Percentiles rank a stretch among this genome's conserved stretches.
Evolutionary conservation across 495 filamentous ascomycete species (phyloP).

Genomic region (Talaromyces proteolyticus): DNA sequence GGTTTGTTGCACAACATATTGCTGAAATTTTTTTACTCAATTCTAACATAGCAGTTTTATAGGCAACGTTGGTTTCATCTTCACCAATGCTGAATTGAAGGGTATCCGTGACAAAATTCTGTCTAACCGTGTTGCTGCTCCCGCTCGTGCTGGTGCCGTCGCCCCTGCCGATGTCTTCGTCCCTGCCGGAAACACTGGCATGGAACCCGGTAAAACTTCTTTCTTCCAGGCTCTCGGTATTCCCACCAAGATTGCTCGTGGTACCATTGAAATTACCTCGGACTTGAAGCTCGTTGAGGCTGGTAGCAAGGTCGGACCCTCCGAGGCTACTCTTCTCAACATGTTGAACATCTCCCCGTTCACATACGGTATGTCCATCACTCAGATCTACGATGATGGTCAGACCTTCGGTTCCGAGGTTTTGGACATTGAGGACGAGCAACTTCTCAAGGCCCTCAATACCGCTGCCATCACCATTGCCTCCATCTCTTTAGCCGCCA

Average conservation of each 20-base stretch:
- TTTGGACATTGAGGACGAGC: constrained; percentile 87
- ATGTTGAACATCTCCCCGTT: constrained; percentile 99
- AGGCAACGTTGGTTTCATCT: constrained; percentile 98
- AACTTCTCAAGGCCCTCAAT: constrained; percentile 80
- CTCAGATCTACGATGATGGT: constrained; percentile 93
- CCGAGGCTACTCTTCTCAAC: constrained; percentile 97
- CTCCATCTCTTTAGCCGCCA: constrained; percentile 79
- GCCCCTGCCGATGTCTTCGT: constrained; percentile 87
- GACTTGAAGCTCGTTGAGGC: constrained; percentile 97
- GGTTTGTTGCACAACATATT: constrained; percentile 30
- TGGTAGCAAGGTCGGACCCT: constrained; percentile 90
- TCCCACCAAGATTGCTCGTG: constrained; percentile 99
- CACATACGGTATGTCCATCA: constrained; percentile 97
- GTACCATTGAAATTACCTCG: constrained; percentile 99
- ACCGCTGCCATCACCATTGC: constrained; percentile 83
- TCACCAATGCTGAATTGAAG: constrained; percentile 97
- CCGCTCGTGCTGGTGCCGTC: constrained; percentile 92
- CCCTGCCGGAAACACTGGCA: constrained; percentile 97
- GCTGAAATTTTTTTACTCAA: neutral
- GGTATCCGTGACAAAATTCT: constrained; percentile 88
- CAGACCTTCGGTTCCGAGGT: constrained; percentile 81
- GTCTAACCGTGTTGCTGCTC: constrained; percentile 92
- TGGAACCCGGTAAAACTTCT: constrained; percentile 99
- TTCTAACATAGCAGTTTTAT: constrained; percentile 2
- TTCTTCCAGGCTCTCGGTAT: constrained; percentile 99